A percentile compares a stretch with the other conserved stretches of the same genome.
Conservation (phyloP, 192 early-diverging fungal genomes). For the Umbelopsis sp. region DNA sequence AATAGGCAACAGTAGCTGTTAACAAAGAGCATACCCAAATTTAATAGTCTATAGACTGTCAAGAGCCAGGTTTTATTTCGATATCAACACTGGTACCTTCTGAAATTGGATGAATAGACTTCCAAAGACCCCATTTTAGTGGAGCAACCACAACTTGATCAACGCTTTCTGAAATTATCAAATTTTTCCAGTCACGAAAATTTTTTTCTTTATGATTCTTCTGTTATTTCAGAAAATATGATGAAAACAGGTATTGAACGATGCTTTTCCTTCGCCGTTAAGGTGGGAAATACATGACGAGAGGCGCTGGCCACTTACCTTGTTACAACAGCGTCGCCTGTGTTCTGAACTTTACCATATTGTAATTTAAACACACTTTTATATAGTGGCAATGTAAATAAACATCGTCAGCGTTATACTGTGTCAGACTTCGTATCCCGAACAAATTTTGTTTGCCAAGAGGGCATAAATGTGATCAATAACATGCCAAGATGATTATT, state of each 20-base stretch:
- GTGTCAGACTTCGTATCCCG: not conserved
- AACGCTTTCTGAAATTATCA: not conserved
- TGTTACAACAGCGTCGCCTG: constrained; percentile 18
- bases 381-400: not conserved
- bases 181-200: not conserved
- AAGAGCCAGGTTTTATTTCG: no score
- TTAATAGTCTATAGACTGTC: no score
- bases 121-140: not conserved
- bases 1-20: no score
- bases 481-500: no score
- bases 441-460: no score
- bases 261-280: constrained; percentile 11
- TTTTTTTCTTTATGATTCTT: constrained; percentile 2
- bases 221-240: constrained; percentile 21
- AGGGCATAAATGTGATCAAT: no score
- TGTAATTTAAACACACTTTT: not conserved
- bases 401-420: not conserved
- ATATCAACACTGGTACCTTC: no score
- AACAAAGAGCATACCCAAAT: no score
- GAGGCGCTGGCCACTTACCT: constrained; percentile 17
- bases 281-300: constrained; percentile 12
- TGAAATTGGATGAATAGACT: not conserved
- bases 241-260: constrained; percentile 12
- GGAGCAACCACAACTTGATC: not conserved
- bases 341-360: not conserved